phyloP scores from a whole-genome alignment of 352 stramenopile genomes.

The Blastocystis sp. region DNA sequence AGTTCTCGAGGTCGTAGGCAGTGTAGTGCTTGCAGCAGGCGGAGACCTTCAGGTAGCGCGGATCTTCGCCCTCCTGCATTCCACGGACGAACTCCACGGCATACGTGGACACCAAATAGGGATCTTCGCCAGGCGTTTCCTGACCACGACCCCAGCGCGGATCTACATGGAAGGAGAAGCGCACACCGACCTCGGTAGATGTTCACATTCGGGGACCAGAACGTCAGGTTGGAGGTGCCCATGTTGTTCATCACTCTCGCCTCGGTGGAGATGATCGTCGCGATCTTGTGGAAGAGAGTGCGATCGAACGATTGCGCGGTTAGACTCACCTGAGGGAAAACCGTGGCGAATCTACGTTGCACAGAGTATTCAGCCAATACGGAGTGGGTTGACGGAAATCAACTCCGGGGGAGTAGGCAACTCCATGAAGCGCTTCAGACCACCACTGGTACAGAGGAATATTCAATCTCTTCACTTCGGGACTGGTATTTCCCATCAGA shows the following conservation, averaged over 20 bases:
- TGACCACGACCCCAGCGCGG: conserved; percentile 84
- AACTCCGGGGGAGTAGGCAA: conserved; percentile 76
- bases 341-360: conserved; percentile 69
- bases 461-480: conserved; percentile 61
- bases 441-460: conserved; percentile 85
- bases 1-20: conserved; percentile 75
- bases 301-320: conserved; percentile 79
- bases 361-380: background rate
- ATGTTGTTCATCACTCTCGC: conserved; percentile 74
- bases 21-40: conserved; percentile 87
- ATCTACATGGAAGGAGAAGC: conserved; percentile 66
- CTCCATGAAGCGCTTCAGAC: conserved; percentile 82
- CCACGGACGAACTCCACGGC: conserved; percentile 78
- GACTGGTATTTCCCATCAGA: conserved; percentile 72
- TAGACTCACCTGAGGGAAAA: conserved; percentile 81
- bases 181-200: conserved; percentile 71
- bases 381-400: conserved; percentile 70
- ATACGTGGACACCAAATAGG: conserved; percentile 80
- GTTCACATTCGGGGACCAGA: conserved; percentile 88
- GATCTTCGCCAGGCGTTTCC: conserved; percentile 85
- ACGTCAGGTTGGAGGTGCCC: conserved; percentile 77
- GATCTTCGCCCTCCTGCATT: conserved; percentile 72
- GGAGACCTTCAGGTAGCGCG: conserved; percentile 72
- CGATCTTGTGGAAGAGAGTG: conserved; percentile 73
- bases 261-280: conserved; percentile 75